Conservation (phyloP, 768 basidiomycete species). For the Leccinum imitatum region DNA sequence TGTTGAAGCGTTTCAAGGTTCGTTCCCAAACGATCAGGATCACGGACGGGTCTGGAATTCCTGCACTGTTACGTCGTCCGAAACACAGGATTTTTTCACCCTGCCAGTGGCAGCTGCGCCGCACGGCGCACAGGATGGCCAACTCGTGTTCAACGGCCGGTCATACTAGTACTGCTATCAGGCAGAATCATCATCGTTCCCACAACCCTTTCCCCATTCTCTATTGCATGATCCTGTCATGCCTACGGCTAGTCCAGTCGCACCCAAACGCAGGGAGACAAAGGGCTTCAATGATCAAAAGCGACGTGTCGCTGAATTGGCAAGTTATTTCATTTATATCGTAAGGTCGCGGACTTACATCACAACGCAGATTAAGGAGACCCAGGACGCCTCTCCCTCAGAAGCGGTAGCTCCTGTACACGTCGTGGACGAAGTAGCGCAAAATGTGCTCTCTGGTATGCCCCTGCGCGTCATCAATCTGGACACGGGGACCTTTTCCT, state of each 20-base stretch:
- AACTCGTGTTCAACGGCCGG: not conserved
- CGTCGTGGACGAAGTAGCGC: constrained; percentile 18
- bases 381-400: constrained; percentile 1
- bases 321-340: not conserved
- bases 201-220: constrained; percentile 5
- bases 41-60: too few relatives aligned
- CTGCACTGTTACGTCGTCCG: not conserved
- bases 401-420: constrained; percentile 10
- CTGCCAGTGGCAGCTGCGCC: not conserved
- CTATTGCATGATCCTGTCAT: constrained; percentile 14
- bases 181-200: constrained; percentile 1
- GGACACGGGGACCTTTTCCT: constrained; percentile 20
- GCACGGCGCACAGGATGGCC: constrained; percentile 10
- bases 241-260: constrained; percentile 1
- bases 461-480: constrained; percentile 26
- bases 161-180: not conserved
- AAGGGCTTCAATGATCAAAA: not conserved
- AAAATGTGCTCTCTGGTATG: constrained; percentile 21
- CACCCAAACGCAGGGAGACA: constrained; percentile 3
- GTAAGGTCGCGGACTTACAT: not conserved
- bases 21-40: not conserved
- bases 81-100: not conserved
- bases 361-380: not conserved
- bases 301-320: constrained; percentile 1
- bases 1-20: not conserved